Base-by-base conservation (phyloP, 2,329 filamentous ascomycete species). In the Aspergillus niger region DNA sequence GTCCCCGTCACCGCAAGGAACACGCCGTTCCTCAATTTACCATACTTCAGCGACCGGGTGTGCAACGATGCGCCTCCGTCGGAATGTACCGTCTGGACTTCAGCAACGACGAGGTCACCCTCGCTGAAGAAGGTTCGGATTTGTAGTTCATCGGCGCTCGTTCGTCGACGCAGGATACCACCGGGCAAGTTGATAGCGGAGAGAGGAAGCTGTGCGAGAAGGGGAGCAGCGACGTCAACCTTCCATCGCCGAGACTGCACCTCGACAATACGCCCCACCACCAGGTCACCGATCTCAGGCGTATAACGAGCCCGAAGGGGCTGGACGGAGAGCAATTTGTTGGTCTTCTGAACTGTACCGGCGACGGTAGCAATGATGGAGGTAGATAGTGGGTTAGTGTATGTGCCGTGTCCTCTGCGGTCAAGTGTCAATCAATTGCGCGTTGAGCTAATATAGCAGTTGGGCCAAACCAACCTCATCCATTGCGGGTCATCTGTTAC, bases 91-190 rank as follows among this genome's bases (percentile, higher is more conserved):
- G 87, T 86, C 83, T 99, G 95, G 57, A 99, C 95, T 79, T 99
- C 95, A 1, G 95, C 95, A 17, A 98, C 91, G 15, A 99, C 81
- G 55, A 99, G 80, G 74, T 99, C 95, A 11, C 95, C 95, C 77
- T 99, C 95, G 57, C 90, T 89, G 80, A 99, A 98, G 78, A 97
- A 99, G n/a, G 88, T 91, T 54, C 95, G 87, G 77, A 99, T 98
- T 78, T 98, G 95, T 70, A 99, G 83, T 81, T 98, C 95, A 76
- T 99, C 95, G 15, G 95, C 96, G 71, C 94, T 93, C 28, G 95
- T 99, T 66, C 95, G 85, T 73, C 94, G 91, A 60, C 95, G 87
- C 70, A 97, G 82, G 65, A 97, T 96, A 36, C 95, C 95, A 59
- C 95, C 95, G 0, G 95, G 95, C 2, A 99, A 82, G 74, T 99